Base-by-base conservation (phyloP, 75 land plant species). In the Chamaecyparis obtusa region DNA sequence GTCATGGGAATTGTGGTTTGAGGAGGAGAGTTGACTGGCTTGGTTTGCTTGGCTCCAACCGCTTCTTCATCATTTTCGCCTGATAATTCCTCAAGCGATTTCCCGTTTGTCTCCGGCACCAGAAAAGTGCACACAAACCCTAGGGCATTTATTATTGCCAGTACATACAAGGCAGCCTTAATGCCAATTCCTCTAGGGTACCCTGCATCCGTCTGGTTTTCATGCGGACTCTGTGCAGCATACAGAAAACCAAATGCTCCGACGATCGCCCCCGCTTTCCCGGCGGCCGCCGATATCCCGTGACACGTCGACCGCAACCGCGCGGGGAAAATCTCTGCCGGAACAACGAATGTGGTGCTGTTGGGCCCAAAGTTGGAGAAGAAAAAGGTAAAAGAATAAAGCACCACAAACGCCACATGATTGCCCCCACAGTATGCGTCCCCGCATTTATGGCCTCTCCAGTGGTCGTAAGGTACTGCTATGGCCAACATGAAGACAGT, bases 251-350 rank as follows among this genome's bases (percentile, higher is more conserved):
- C 93, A 55, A 92, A 92, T 1, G 93, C 80, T 2, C 93, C 93
- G 2, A 91, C 84, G 60, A 91, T 91, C 32, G 93, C 93, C 36
- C 93, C 93, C 0, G 93, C 91, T 86, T 91, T 92, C 32, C 93
- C 93, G 6, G 89, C 49, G 9, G 89, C 92, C 43, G 93, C 89
- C 57, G 93, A 90, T 37, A 92, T 92, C 49, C 93, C 93, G 89
- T 91, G 93, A 86, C 93, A 91, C 16, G 93, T 92, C 33, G 93
- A 89, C 13, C 93, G 74, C 46, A 92, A 78, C 72, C 92, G 72
- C 76, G 92, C 92, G 24, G 93, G 93, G 85, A 92, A 92, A 24
- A 92, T 67, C 90, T 92, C 93, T 10, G 93, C 90, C 56, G 93
- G 93, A 49, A 92, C 90, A 67, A 92, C 86, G 87, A 91, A 91